Evolutionary conservation across 164 flowering plant genomes (phyloP), one percentile per base, ranked within the genome.

Genomic region (Piper longum): DNA sequence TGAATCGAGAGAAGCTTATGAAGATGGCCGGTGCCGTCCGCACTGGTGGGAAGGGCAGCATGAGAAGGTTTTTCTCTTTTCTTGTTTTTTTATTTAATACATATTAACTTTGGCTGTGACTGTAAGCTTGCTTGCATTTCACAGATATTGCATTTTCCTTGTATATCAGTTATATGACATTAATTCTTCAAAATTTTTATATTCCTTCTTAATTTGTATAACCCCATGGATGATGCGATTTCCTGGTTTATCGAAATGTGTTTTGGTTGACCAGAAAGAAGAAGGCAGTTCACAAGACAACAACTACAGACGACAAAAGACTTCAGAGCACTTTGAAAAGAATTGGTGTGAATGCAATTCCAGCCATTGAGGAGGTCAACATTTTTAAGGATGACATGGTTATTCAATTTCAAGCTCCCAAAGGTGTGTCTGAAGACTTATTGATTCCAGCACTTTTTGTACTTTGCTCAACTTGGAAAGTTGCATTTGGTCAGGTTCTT

Each of bases 211-310:
- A 26, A 26, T 26, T 26, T 26, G 36, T 26, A 26, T 26, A 26
- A 26, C 2, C 36, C 36, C 36, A 26, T 26, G 36, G 36, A 26
- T 2, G 36, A 26, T 26, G 2, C 36, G 36, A 26, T 26, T 26
- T 26, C 36, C 36, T 26, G 36, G 36, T 26, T 26, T 26, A 26
- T 26, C 2, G 36, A 26, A 26, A 26, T 48, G 9, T 48, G 52
- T 14, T 48, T 2, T 8, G 12, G 9, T 9, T 48, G 52, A 62
- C 48, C 74, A 89, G 96, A 80, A 89, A 89, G 96, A 89, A 89
- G 96, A 87, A 87, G 87, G 96, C 95, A 8, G 85, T 89, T 8
- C 97, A 89, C 78, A 89, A 87, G 79, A 84, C 95, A 18, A 84
- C 88, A 6, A 89, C 97, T 7, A 87, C 95, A 14, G 96, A 89